phyloP scores from a whole-genome alignment of 1,284 basidiomycete genomes.

The Moesziomyces globuligerus region DNA sequence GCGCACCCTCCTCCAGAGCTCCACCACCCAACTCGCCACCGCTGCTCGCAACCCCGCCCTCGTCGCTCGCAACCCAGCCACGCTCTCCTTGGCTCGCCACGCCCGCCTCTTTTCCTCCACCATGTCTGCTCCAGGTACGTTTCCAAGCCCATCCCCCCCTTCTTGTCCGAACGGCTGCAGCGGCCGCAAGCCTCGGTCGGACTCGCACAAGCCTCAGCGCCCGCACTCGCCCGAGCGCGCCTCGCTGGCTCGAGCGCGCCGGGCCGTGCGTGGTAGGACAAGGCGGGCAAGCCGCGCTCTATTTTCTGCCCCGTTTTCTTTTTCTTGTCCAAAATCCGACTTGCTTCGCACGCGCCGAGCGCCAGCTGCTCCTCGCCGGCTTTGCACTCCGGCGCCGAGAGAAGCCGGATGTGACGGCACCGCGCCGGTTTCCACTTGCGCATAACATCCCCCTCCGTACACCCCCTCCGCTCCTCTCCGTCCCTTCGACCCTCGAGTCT shows the following conservation, averaged over 20 bases:
- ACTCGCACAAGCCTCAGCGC: too few relatives aligned
- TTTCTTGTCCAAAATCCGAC: conserved; percentile 1
- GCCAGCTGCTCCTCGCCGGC: background rate
- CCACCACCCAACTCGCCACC: conserved; percentile 12
- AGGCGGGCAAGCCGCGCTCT: too few relatives aligned
- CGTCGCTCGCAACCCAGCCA: conserved; percentile 1
- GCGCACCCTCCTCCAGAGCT: conserved; percentile 14
- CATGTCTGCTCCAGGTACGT: conserved; percentile 43
- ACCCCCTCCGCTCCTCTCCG: background rate
- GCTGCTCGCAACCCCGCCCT: conserved; percentile 14
- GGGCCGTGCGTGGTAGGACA: background rate
- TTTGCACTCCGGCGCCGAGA: conserved; percentile 13
- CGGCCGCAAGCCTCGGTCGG: too few relatives aligned
- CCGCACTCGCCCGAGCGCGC: too few relatives aligned
- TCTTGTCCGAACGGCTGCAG: too few relatives aligned
- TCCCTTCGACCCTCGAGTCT: background rate
- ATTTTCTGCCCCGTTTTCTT: conserved; percentile 3
- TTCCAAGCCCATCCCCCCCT: background rate
- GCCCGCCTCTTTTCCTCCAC: conserved; percentile 36
- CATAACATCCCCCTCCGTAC: background rate
- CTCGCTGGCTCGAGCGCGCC: conserved; percentile 17
- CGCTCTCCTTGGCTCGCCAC: conserved; percentile 9
- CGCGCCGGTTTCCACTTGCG: background rate
- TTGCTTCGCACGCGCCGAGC: too few relatives aligned
- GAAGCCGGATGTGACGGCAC: conserved; percentile 28